Base-by-base conservation (phyloP, 306 rosid species). In the Acmispon strigosus region DNA sequence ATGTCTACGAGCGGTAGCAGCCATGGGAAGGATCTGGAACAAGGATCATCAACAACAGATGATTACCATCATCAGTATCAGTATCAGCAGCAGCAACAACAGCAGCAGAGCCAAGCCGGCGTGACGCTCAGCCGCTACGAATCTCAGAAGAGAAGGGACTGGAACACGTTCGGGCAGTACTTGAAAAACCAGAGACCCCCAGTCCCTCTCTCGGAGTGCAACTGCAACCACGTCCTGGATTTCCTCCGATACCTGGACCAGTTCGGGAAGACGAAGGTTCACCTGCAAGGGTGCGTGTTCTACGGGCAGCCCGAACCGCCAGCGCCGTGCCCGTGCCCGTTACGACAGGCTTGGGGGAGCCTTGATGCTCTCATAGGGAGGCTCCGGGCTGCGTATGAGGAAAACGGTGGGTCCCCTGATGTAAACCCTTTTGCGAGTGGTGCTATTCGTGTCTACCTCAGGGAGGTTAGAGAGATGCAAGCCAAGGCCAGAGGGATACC, bases 91-190 rank as follows among this genome's bases (percentile, higher is more conserved):
- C 66, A 51, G 11, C 73, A 61, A 10, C 66, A 69, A 10, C 69
- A 57, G 11, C 83, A 80, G n/a, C 81, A 77, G 61, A 66, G 73
- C 8, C 70, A 79, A 10, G 69, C 75, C 2, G 52, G 18, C 17
- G 58, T 4, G 2, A 83, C 96, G 0, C 97, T 88, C 0, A 94
- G 98, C 83, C 90, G 98, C 20, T 94, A 94, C 8, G 98, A 90
- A 71, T 94, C 97, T 0, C 98, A 94, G 55, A 94, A 94, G 79
- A 73, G 97, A 69, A 84, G 99, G 62, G 99, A 94, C 75, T 91
- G 99, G 99, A 94, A 94, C 89, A 94, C 99, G 3, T 94, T 94
- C 22, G 94, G 97, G 1, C 99, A 94, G 76, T 94, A 87, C 82
- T 50, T 94, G 75, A 94, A 83, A 80, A 94, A 89, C 78, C 96